Base-by-base conservation (phyloP, 23 red algal genomes). In the Cyanidium caldarium region DNA sequence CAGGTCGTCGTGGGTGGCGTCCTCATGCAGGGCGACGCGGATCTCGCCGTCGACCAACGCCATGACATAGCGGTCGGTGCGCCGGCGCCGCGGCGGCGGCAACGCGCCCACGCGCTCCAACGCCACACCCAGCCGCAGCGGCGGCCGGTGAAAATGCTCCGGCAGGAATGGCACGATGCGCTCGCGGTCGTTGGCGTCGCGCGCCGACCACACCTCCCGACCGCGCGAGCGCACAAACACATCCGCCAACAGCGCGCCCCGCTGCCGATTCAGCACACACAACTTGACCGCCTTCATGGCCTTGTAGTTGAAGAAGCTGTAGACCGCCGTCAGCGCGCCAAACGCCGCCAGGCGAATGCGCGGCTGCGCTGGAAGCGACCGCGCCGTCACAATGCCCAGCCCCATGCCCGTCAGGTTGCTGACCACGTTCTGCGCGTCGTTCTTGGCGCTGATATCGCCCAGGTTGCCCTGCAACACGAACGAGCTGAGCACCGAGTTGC, bases 381-480 rank as follows among this genome's bases (percentile, higher is more conserved):
- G 42, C 1, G 35, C 40, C 3, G 58, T 35, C 31, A 44, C 36
- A 46, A 81, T 73, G 14, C 77, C 77, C 2, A 81, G 29, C 37
- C 46, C 35, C 44, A 57, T 81, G 44, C 77, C 77, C 5, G 69
- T 43, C 77, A 81, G 44, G 35, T 73, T 66, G 45, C 34, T 73
- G 44, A 73, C 66, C 0, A 71, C 66, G 66, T 73, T 73, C 65
- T 72, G 67, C 2, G 77, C 69, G 43, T 81, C 77, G 19, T 81
- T 71, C 43, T 81, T 81, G 40, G 77, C 77, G n/a, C 46, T 71
- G 46, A 81, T 81, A 46, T 81, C 77, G 2, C 77, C 77, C 29
- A 81, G 69, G 57, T 81, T 81, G 21, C 58, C 77, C 34, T 45
- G 57, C 17, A 40, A 2, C 0, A 81, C 69, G 46, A 81, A 81